phyloP scores from a whole-genome alignment of 1,139 yeast species.

The Saccharomyces hybrid region DNA sequence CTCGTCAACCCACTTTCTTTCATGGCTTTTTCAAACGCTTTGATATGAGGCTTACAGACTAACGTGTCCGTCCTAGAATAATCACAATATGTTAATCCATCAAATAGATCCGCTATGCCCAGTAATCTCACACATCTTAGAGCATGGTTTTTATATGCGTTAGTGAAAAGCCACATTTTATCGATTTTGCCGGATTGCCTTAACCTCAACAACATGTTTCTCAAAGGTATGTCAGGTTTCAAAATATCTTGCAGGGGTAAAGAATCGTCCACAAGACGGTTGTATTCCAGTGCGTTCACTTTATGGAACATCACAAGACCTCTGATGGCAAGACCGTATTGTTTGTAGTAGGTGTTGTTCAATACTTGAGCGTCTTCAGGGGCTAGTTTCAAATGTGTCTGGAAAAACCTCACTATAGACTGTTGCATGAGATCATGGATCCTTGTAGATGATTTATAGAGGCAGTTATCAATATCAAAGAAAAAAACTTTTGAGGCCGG shows the following conservation, averaged over 20 bases:
- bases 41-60: conserved; percentile 78
- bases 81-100: conserved; percentile 90
- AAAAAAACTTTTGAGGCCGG: conserved; percentile 47
- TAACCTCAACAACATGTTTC: conserved; percentile 44
- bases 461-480: conserved; percentile 89
- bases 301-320: conserved; percentile 79
- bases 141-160: conserved; percentile 90
- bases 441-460: conserved; percentile 64
- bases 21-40: conserved; percentile 51
- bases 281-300: conserved; percentile 84
- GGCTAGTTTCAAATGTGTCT: conserved; percentile 46
- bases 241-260: conserved; percentile 74
- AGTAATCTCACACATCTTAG: conserved; percentile 64
- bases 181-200: conserved; percentile 43
- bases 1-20: conserved; percentile 51
- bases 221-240: conserved; percentile 47
- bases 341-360: conserved; percentile 69
- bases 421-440: conserved; percentile 86
- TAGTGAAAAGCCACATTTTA: conserved; percentile 81
- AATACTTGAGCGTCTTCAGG: conserved; percentile 72
- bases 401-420: conserved; percentile 76
- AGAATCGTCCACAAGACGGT: conserved; percentile 83
- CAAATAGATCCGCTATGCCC: conserved; percentile 85
- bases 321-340: conserved; percentile 88
- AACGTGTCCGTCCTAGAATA: conserved; percentile 54